These are phyloP conservation scores for Ophiostoma himal-ulmi DNA, from an alignment of 2,329 filamentous ascomycete species.

Conservation along the genomic window DNA sequence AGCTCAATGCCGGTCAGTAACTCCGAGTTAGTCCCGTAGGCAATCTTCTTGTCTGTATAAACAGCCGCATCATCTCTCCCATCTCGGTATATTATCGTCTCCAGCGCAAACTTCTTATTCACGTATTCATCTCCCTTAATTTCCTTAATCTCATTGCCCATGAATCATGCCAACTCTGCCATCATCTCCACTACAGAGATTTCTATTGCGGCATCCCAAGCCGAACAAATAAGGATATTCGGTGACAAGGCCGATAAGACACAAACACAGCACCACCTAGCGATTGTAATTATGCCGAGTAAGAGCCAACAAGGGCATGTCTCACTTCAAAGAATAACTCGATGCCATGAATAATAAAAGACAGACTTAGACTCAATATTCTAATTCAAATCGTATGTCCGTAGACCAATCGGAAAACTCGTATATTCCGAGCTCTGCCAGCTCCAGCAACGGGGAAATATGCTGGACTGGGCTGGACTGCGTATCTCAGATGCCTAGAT, in stretches of 20 bases:
- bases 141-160: background rate
- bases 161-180: conserved; percentile 1
- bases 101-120: background rate
- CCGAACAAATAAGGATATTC: background rate
- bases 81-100: background rate
- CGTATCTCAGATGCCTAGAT: background rate
- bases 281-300: background rate
- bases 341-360: background rate
- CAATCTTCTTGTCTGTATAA: background rate
- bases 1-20: background rate
- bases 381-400: background rate
- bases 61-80: background rate
- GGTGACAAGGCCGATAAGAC: background rate
- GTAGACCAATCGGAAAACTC: background rate
- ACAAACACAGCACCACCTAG: background rate
- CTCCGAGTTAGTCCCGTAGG: background rate
- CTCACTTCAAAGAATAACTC: background rate
- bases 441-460: background rate
- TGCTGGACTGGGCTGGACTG: background rate
- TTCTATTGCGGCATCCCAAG: background rate
- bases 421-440: background rate
- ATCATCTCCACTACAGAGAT: background rate
- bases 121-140: background rate
- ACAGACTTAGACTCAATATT: background rate
- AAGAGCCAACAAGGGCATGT: background rate